phyloP scores from a whole-genome alignment of 2,329 filamentous ascomycete species.

The Ceratocystis huliohia region DNA sequence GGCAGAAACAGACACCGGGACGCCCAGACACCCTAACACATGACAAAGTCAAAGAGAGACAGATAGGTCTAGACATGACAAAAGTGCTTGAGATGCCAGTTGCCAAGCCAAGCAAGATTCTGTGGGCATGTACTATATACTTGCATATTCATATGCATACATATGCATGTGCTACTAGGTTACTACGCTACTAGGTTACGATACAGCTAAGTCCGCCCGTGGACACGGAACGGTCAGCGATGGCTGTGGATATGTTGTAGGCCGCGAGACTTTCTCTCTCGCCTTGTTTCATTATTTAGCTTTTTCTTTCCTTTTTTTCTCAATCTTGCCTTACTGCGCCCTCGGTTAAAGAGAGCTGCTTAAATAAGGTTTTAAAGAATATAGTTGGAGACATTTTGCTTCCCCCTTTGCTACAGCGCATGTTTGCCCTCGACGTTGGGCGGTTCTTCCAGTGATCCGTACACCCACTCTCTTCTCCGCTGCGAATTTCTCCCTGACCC shows the following conservation, averaged over 20 bases:
- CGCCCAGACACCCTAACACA: background rate
- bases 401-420: background rate
- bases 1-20: background rate
- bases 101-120: background rate
- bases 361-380: background rate
- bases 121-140: background rate
- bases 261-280: background rate
- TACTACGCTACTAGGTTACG: background rate
- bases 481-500: background rate
- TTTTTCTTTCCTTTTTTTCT: too few relatives aligned
- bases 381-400: background rate
- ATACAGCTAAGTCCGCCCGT: background rate
- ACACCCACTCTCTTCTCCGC: background rate
- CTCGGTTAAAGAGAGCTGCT: background rate
- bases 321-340: background rate
- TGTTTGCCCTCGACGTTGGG: background rate
- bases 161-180: background rate
- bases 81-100: background rate
- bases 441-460: background rate
- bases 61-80: background rate
- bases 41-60: too few relatives aligned
- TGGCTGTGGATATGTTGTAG: background rate
- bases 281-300: too few relatives aligned
- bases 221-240: background rate
- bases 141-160: background rate